Evolutionary conservation across 805 yeast genomes (phyloP), one percentile per base, ranked within the genome.

Genomic region (Metschnikowia drakensbergensis): DNA sequence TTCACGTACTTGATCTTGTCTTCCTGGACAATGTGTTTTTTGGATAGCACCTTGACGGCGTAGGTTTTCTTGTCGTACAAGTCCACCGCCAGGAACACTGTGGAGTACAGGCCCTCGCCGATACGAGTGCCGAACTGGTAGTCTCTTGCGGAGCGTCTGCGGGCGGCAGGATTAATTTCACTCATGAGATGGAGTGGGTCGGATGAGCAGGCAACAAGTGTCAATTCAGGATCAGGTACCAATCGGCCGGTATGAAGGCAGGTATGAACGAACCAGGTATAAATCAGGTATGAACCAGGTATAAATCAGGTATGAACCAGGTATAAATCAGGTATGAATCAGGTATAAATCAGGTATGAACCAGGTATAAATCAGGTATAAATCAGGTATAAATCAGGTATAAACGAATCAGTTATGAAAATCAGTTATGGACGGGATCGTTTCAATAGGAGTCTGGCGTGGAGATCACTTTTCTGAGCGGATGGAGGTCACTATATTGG

Each of bases 101-200:
- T 88, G 8, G 98, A 91, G 63, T 92, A 94, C 6, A 97, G 89
- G 1, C 99, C 99, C 63, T 89, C 96, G 4, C 99, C 99, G 25
- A 94, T 79, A 38, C 86, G 82, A 13, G 88, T 82, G 7, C 96
- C 95, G 63, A 94, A 89, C 53, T 83, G 85, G 66, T 91, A 94
- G 63, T 94, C 99, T 55, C 83, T 81, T 9, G 89, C 95, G 22
- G 85, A 74, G 77, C 56, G 54, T 27, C 52, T 37, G 23, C 50
- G 45, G 11, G 50, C 47, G 13, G 46, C 33, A n/a, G 36, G 26
- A 25, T 23, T 37, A 28, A 9, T n/a, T 31, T 42, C 43, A 40
- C 36, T 30, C 43, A 40, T 39, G 17, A 25, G 11, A 17, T 7
- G 37, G 25, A 32, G 11, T 3, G 6, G 13, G 37, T 23, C 26